Evolutionary conservation across 2,329 filamentous ascomycete species (phyloP).

Genomic region (Aspergillus novoparasiticus): DNA sequence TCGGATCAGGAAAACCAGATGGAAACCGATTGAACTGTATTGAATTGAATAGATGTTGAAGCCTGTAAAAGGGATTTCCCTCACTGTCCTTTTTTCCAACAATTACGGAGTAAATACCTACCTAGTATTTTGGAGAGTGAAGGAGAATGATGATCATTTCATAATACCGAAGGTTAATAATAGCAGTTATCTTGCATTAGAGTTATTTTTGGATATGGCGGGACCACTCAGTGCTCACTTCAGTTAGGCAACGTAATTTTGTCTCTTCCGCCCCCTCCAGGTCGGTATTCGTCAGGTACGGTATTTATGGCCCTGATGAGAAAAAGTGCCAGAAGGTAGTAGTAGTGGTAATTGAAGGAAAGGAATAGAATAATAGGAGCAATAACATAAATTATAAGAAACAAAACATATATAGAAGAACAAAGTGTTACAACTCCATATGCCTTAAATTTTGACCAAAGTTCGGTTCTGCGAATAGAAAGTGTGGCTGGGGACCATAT

Average conservation of each 20-base stretch:
- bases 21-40: constrained; percentile 43
- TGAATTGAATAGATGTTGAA: neutral
- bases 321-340: too few relatives aligned
- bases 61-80: neutral
- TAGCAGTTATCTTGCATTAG: neutral
- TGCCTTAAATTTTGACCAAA: neutral
- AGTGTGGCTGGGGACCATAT: too few relatives aligned
- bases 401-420: neutral
- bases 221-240: neutral
- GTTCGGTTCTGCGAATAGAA: constrained; percentile 3
- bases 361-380: too few relatives aligned
- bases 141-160: neutral
- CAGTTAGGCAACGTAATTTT: constrained; percentile 4
- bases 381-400: neutral
- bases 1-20: constrained; percentile 41
- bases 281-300: neutral
- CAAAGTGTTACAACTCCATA: neutral
- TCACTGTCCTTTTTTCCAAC: constrained; percentile 12
- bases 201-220: constrained; percentile 2
- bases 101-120: neutral
- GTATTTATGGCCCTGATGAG: neutral
- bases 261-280: neutral
- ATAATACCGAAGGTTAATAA: neutral
- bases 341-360: too few relatives aligned
- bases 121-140: neutral